Evolutionary conservation across 768 basidiomycete species (phyloP).

Genomic region (Boletus bicolor): DNA sequence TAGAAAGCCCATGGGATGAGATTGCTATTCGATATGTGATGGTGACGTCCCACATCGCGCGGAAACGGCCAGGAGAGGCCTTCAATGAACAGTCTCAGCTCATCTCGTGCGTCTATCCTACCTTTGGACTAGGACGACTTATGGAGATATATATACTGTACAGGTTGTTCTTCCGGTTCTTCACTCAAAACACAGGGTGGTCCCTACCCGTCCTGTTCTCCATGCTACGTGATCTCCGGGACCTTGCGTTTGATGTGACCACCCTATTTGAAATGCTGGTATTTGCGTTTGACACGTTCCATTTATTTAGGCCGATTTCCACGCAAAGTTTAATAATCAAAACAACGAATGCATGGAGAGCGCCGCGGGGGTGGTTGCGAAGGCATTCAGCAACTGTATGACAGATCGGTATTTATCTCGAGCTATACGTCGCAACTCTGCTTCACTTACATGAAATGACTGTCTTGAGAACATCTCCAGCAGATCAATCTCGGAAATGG

Average conservation of each 20-base stretch:
- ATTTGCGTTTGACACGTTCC: not conserved
- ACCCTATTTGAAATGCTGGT: not conserved
- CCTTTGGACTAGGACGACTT: not conserved
- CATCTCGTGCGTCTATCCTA: constrained; percentile 58
- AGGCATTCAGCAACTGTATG: constrained; percentile 86
- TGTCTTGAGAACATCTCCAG: constrained; percentile 54
- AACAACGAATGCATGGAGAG: constrained; percentile 77
- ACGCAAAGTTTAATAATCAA: constrained; percentile 54
- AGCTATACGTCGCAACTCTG: not conserved
- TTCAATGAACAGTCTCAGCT: constrained; percentile 79
- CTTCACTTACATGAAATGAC: not conserved
- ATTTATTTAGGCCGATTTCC: constrained; percentile 52
- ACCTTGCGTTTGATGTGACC: constrained; percentile 79
- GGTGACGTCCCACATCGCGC: constrained; percentile 67
- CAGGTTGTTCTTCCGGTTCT: constrained; percentile 75
- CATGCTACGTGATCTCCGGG: constrained; percentile 75
- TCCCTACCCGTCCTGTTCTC: constrained; percentile 80
- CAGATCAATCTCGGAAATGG: constrained; percentile 80
- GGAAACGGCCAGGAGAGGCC: constrained; percentile 63
- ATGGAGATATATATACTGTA: not conserved
- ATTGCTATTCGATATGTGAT: constrained; percentile 81
- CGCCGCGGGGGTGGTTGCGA: constrained; percentile 80
- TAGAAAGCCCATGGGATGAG: constrained; percentile 81
- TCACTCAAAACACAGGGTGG: constrained; percentile 83
- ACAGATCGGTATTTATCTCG: constrained; percentile 60